These are phyloP conservation scores for Trichosporon inkin DNA, from an alignment of 1,284 basidiomycete species.

Conservation along the genomic window DNA sequence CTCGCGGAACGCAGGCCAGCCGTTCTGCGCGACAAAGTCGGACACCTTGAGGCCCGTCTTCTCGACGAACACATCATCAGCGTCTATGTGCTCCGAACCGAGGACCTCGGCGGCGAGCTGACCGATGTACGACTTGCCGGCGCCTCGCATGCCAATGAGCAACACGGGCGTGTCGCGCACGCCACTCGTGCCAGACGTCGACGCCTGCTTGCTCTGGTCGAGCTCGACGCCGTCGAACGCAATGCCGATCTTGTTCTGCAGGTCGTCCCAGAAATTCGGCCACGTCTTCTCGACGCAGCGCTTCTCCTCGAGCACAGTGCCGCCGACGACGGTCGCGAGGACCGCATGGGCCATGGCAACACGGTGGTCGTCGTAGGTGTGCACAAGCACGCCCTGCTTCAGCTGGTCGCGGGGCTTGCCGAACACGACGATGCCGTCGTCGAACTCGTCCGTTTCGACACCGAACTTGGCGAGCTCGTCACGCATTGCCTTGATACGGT, in stretches of 20 bases:
- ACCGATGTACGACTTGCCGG: slow-evolving; percentile 90
- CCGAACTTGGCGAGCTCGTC: slow-evolving; percentile 95
- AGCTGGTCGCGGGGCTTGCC: slow-evolving; percentile 66
- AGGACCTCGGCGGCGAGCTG: slow-evolving; percentile 69
- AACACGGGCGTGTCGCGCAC: slow-evolving; percentile 62
- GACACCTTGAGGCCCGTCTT: slow-evolving; percentile 64
- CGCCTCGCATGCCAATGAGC: slow-evolving; percentile 93
- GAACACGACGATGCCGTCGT: slow-evolving; percentile 87
- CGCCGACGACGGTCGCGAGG: slow-evolving; percentile 67
- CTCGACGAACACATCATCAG: slow-evolving; percentile 73
- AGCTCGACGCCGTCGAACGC: slow-evolving; percentile 79
- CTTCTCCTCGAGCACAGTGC: slow-evolving; percentile 87
- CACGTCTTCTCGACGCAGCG: slow-evolving; percentile 99
- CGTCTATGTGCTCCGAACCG: slow-evolving; percentile 77
- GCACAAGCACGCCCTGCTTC: slow-evolving; percentile 67
- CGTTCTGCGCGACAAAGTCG: slow-evolving; percentile 70
- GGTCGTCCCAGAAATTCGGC: slow-evolving; percentile 99
- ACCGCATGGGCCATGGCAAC: slow-evolving; percentile 99
- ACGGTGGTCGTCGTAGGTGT: slow-evolving; percentile 97
- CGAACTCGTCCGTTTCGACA: slow-evolving; percentile 83
- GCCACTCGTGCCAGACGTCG: slow-evolving; percentile 43
- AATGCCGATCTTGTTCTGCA: slow-evolving; percentile 90
- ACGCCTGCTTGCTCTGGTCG: slow-evolving; percentile 47
- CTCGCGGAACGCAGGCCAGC: slow-evolving; percentile 72
- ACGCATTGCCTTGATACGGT: slow-evolving; percentile 93